Evolutionary conservation across 768 basidiomycete genomes (phyloP), one percentile per base, ranked within the genome.

Genomic region (Lenzites betulinus): DNA sequence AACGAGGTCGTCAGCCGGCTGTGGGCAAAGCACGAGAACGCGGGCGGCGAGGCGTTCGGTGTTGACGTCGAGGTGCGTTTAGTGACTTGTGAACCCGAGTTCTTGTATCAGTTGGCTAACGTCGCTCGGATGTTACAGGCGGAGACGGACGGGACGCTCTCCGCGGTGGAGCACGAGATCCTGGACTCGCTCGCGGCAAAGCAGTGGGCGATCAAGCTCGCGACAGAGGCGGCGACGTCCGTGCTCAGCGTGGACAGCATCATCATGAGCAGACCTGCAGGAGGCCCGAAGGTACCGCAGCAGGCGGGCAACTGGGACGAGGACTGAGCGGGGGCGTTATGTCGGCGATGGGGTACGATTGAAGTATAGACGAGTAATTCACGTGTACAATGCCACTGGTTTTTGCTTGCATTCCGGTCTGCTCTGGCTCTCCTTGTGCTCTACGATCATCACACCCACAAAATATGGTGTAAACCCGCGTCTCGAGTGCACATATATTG

Each of bases 231-330:
- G 18, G 94, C 95, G 1, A 82, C 91, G 41, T 88, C 92, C 0
- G 92, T 97, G 30, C 84, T 99, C 55, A 90, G 89, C 63, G 97
- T 99, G 7, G 97, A 99, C 76, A 93, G 92, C 70, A 98, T 98
- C 72, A 97, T 98, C 78, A 94, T 95, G 86, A 92, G 90, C 77
- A 93, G 93, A 71, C 90, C 90, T n/a, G 90, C 92, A 0, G 91
- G 92, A 30, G 91, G 92, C 50, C 92, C 91, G 49, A 93, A 92
- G 72, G 79, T 93, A 50, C 92, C 92, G 54, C 91, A 94, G 69
- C 92, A 93, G 72, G 81, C 88, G 39, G 86, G 90, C 7, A 91
- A 92, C 71, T 93, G 92, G 92, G 92, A 93, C 65, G 88, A 88
- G 25, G 91, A 93, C 72, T 77, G 74, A 54, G n/a, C 48, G 20